Percentiles rank a stretch among this genome's conserved stretches.
phyloP scores from a whole-genome alignment of 768 basidiomycete genomes.

The Trametes cubensis region DNA sequence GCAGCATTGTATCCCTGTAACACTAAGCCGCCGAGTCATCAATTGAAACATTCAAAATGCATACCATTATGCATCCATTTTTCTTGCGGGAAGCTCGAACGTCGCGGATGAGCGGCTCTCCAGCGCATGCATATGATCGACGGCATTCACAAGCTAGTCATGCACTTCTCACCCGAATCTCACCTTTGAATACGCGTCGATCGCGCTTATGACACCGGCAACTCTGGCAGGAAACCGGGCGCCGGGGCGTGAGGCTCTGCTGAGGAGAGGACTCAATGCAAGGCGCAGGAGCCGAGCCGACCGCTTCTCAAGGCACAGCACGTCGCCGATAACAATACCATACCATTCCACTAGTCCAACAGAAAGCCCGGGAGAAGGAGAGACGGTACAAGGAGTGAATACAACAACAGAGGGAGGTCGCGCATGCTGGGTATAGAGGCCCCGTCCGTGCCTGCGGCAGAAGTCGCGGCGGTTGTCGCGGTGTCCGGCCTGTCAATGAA shows the following conservation, averaged over 20 bases:
- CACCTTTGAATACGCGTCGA: not conserved
- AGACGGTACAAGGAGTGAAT: constrained; percentile 14
- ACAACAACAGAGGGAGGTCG: constrained; percentile 14
- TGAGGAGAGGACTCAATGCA: not conserved
- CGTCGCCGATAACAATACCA: not conserved
- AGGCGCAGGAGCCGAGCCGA: not conserved
- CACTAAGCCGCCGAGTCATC: constrained; percentile 10
- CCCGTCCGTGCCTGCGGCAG: not conserved
- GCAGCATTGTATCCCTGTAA: constrained; percentile 15
- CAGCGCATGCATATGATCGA: no score
- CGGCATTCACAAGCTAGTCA: not conserved
- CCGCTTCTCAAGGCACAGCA: not conserved
- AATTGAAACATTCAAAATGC: constrained; percentile 1
- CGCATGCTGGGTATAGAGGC: not conserved
- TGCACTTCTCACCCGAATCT: not conserved
- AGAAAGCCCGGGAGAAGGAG: constrained; percentile 13
- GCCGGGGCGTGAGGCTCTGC: not conserved
- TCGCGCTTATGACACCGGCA: constrained; percentile 1
- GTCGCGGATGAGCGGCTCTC: not conserved
- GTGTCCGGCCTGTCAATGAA: constrained; percentile 26
- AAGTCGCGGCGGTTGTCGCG: constrained; percentile 11
- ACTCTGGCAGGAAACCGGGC: not conserved
- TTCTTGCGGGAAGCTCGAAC: not conserved
- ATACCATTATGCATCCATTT: not conserved
- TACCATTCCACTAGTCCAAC: constrained; percentile 4